Evolutionary conservation across 2,329 filamentous ascomycete species (phyloP), one percentile per base, ranked within the genome.

Genomic region (Trichophyton benhamiae): DNA sequence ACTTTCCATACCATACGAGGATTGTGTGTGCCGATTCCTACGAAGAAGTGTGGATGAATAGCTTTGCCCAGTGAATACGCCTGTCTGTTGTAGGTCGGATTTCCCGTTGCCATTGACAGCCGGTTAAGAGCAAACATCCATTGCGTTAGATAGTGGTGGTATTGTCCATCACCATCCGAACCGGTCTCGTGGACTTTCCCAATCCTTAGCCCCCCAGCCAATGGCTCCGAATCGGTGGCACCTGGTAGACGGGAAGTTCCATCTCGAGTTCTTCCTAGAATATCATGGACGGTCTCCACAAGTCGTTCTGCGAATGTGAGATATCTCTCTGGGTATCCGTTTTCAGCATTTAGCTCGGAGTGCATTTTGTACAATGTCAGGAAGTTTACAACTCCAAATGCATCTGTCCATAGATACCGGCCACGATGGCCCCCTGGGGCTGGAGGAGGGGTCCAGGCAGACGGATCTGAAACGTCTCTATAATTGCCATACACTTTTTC

Each of bases 51-150:
- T 5, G 77, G 77, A 61, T 84, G 81, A 7, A 83, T 78, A 0
- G 79, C 77, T 64, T 74, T 74, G 3, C 80, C 82, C 9, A 85
- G 71, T 61, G 78, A 72, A 2, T 83, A 73, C 0, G 81, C 82
- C 58, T 79, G 73, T 30, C 72, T 70, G 63, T 83, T 83, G 64
- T 78, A 84, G 6, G 63, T 66, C 8, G 68, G 65, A 22, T 83
- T 76, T 0, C 72, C 72, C 0, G 77, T 76, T 2, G 79, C 81
- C 41, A 78, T 63, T 0, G 79, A 74, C 46, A 83, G 72, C 1
- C 82, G 74, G 66, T 82, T 83, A 3, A 85, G 73, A 1, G 82
- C 81, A 67, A 83, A 84, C 81, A 84, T 83, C 82, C 82, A 85
- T 3, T 84, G 67, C 0, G 81, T 84, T 20, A 84, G 72, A 64